A percentile compares a stretch with the other conserved stretches of the same genome.
Evolutionary conservation across 129 eudicot genomes (phyloP).

Genomic region (Kitagawia praeruptora): DNA sequence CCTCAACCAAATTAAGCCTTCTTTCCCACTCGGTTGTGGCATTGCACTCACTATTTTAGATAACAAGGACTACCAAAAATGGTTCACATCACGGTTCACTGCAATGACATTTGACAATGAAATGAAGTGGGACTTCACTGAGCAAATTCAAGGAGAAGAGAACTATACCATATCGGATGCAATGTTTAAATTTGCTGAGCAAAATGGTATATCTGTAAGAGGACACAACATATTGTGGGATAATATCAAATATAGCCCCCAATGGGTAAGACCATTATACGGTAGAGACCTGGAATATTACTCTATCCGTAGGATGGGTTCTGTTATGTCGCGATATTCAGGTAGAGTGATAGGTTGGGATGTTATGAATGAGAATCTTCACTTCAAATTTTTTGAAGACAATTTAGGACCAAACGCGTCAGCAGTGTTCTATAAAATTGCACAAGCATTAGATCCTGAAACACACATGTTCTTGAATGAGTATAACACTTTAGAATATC

Average conservation of each 20-base stretch:
- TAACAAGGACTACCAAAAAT: slow-evolving; percentile 30
- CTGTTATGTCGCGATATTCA: slow-evolving; percentile 24
- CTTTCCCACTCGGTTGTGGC: slow-evolving; percentile 28
- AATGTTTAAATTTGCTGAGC: slow-evolving; percentile 19
- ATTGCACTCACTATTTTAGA: slow-evolving; percentile 19
- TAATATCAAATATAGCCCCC: neutral
- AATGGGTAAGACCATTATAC: slow-evolving; percentile 12
- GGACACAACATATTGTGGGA: slow-evolving; percentile 40
- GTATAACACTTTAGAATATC: slow-evolving; percentile 31
- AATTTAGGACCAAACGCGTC: slow-evolving; percentile 24
- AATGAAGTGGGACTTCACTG: slow-evolving; percentile 27
- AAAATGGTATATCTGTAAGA: slow-evolving; percentile 19
- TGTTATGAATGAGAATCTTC: slow-evolving; percentile 49
- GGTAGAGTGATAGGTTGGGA: slow-evolving; percentile 42
- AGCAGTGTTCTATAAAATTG: slow-evolving; percentile 20
- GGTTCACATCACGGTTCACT: slow-evolving; percentile 28
- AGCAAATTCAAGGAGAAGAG: slow-evolving; percentile 8
- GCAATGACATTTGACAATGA: slow-evolving; percentile 29
- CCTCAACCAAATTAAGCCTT: slow-evolving; percentile 20
- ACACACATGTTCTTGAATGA: slow-evolving; percentile 39
- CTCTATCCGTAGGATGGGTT: neutral
- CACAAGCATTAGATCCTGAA: slow-evolving; percentile 13
- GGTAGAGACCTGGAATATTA: neutral
- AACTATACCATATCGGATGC: slow-evolving; percentile 33
- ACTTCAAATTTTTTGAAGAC: slow-evolving; percentile 20